Evolutionary conservation across 306 rosid genomes (phyloP).

Genomic region (Prunus salicina): DNA sequence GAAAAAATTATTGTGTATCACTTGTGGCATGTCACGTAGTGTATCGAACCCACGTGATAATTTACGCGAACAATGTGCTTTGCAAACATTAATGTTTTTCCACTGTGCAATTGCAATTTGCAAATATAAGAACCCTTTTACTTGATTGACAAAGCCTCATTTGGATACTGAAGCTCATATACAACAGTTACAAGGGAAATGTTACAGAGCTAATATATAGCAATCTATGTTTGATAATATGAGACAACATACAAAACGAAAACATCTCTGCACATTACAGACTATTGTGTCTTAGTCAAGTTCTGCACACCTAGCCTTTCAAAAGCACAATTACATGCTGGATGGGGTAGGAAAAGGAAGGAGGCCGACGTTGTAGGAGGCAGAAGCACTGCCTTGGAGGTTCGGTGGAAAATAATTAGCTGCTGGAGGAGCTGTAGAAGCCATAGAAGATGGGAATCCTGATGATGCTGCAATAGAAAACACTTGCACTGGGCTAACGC

Average conservation of each 20-base stretch:
- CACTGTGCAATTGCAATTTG: background rate
- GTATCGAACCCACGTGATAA: too few relatives aligned
- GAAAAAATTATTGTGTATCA: too few relatives aligned
- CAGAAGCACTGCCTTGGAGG: slow-evolving; percentile 17
- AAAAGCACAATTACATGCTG: background rate
- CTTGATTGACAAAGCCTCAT: background rate
- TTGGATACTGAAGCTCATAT: slow-evolving; percentile 9
- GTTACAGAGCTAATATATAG: background rate
- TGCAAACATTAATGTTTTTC: background rate
- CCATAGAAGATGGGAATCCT: slow-evolving; percentile 52
- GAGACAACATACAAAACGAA: background rate
- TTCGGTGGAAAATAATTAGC: slow-evolving; percentile 2
- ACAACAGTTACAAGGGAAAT: background rate
- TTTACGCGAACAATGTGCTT: too few relatives aligned
- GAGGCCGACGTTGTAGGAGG: slow-evolving; percentile 15
- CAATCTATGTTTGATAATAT: slow-evolving; percentile 7
- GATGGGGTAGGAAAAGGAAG: slow-evolving; percentile 17
- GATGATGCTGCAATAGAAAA: slow-evolving; percentile 66
- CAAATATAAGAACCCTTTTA: background rate
- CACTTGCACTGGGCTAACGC: slow-evolving; percentile 24
- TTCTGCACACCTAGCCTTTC: background rate
- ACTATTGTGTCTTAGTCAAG: background rate
- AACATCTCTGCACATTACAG: slow-evolving; percentile 13
- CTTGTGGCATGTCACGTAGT: too few relatives aligned
- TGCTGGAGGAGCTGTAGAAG: slow-evolving; percentile 19